A percentile compares a stretch with the other conserved stretches of the same genome.
Evolutionary conservation across 257 asterid genomes (phyloP).

Genomic region (Vinca minor): DNA sequence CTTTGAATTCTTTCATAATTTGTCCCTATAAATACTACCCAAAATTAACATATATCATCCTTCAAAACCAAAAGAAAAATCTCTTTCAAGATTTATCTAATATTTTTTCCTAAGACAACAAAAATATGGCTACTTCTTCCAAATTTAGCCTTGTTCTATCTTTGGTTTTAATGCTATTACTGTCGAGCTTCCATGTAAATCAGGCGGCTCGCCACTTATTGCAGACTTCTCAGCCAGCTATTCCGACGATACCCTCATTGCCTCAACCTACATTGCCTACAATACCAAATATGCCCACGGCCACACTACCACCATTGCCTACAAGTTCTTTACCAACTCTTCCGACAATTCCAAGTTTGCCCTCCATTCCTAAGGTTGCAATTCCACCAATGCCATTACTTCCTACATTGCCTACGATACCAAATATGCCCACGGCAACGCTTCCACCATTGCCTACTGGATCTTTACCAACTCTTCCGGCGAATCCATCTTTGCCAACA

Average conservation of each 20-base stretch:
- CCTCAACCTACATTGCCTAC: constrained; percentile 10
- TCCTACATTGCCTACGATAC: constrained; percentile 10
- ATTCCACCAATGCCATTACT: too few relatives aligned
- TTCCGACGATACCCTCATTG: constrained; percentile 4
- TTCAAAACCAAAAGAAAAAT: background rate
- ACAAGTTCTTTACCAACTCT: too few relatives aligned
- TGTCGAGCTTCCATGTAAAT: constrained; percentile 9
- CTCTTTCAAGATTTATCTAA: too few relatives aligned
- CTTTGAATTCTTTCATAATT: background rate
- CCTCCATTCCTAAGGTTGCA: too few relatives aligned
- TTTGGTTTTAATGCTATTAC: background rate
- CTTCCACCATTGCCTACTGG: too few relatives aligned
- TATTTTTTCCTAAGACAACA: too few relatives aligned
- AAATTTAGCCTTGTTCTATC: background rate
- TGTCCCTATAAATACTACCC: background rate
- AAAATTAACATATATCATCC: background rate
- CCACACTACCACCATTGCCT: constrained; percentile 14
- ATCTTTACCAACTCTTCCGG: too few relatives aligned
- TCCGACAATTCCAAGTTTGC: background rate
- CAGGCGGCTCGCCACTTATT: constrained; percentile 5
- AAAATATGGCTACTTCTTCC: background rate
- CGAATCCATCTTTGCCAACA: constrained; percentile 14
- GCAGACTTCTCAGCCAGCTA: constrained; percentile 7
- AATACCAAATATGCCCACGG: constrained; percentile 9
- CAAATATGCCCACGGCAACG: too few relatives aligned